Evolutionary conservation across 2,329 filamentous ascomycete species (phyloP).

Genomic region (Sporothrix brasiliensis): DNA sequence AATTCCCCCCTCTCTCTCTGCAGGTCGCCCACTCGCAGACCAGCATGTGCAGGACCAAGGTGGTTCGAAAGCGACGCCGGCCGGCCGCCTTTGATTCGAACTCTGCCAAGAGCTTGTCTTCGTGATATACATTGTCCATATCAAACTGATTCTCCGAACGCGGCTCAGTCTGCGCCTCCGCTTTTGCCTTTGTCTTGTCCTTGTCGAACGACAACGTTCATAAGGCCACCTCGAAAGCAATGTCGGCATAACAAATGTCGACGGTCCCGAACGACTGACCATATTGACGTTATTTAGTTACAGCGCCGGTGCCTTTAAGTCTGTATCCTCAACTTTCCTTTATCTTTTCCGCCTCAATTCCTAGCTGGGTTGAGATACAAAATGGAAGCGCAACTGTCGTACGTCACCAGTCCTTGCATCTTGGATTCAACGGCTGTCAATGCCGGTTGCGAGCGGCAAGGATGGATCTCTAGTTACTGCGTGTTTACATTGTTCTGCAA

Average conservation of each 20-base stretch:
- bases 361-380: too few species aligned
- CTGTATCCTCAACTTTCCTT: too few species aligned
- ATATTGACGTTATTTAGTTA: too few species aligned
- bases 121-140: neutral
- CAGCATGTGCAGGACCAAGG: constrained; percentile 13
- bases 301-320: too few species aligned
- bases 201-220: neutral
- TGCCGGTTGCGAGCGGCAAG: constrained; percentile 15
- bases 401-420: neutral
- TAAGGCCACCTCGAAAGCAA: neutral
- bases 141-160: neutral
- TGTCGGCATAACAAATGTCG: neutral
- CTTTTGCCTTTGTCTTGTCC: neutral
- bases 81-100: neutral
- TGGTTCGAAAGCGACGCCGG: neutral
- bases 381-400: too few species aligned
- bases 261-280: neutral
- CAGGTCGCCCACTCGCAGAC: constrained; percentile 5
- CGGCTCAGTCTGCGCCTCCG: neutral
- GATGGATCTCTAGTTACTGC: neutral
- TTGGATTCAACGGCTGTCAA: constrained; percentile 16
- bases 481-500: neutral
- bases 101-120: neutral
- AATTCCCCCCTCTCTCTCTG: neutral
- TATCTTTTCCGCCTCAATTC: too few species aligned